These are phyloP conservation scores for Daldinia loculata DNA, from an alignment of 495 filamentous ascomycete species.

Conservation along the genomic window DNA sequence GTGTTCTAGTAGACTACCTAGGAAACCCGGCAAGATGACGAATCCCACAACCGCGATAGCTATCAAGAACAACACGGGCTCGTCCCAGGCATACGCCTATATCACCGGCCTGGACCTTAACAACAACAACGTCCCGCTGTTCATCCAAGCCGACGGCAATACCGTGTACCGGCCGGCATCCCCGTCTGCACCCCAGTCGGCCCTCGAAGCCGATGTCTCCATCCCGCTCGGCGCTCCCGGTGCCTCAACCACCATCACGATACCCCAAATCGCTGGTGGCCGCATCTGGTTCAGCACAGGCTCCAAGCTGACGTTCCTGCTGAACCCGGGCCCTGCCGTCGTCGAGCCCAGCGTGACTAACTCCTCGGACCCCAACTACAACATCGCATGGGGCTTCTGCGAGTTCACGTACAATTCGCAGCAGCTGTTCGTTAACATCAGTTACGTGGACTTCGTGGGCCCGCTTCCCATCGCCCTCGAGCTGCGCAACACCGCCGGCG, in stretches of 20 bases:
- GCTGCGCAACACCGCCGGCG: slow-evolving; percentile 63
- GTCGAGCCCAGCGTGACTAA: slow-evolving; percentile 78
- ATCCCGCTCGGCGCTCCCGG: slow-evolving; percentile 71
- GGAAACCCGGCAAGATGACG: slow-evolving; percentile 44
- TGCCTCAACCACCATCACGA: slow-evolving; percentile 64
- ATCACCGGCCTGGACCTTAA: slow-evolving; percentile 72
- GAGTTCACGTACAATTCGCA: slow-evolving; percentile 76
- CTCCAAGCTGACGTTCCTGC: slow-evolving; percentile 68
- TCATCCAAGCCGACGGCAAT: slow-evolving; percentile 67
- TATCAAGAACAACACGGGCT: slow-evolving; percentile 70
- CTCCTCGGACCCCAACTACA: slow-evolving; percentile 69
- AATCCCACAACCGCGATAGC: slow-evolving; percentile 63
- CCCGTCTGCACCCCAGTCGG: slow-evolving; percentile 34
- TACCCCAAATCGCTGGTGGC: slow-evolving; percentile 73
- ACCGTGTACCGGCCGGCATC: slow-evolving; percentile 50
- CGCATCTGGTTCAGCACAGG: slow-evolving; percentile 72
- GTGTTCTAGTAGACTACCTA: neutral
- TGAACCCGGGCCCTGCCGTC: slow-evolving; percentile 74
- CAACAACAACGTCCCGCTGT: slow-evolving; percentile 64
- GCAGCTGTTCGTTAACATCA: slow-evolving; percentile 79
- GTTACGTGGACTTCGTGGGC: slow-evolving; percentile 77
- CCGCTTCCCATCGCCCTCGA: slow-evolving; percentile 68
- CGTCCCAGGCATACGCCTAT: slow-evolving; percentile 70
- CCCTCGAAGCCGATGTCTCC: slow-evolving; percentile 64
- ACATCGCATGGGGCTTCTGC: slow-evolving; percentile 70